Evolutionary conservation across 306 rosid species (phyloP).

Genomic region (Lathyrus sativus): DNA sequence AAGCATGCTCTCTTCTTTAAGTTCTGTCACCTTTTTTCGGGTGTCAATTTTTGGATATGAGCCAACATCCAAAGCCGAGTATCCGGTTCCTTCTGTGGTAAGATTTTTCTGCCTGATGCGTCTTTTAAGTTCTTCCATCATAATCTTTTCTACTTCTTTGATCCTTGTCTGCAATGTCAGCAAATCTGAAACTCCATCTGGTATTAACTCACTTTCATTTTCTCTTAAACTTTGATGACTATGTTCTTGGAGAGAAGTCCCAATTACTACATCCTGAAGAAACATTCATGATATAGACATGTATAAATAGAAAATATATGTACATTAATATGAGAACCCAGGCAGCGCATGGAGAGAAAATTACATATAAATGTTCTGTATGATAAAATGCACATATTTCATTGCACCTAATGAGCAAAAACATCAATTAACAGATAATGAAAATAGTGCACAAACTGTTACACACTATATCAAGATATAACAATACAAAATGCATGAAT

Average conservation of each 20-base stretch:
- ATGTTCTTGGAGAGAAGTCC: slow-evolving; percentile 41
- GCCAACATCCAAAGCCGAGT: slow-evolving; percentile 31
- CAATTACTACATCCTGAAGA: slow-evolving; percentile 53
- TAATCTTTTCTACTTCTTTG: slow-evolving; percentile 53
- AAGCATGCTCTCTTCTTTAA: slow-evolving; percentile 30
- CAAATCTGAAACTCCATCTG: slow-evolving; percentile 64
- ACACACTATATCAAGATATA: not conserved
- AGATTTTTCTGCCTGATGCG: slow-evolving; percentile 40
- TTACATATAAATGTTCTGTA: not conserved
- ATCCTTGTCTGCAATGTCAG: slow-evolving; percentile 63
- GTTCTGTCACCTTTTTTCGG: slow-evolving; percentile 42
- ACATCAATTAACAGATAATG: not conserved
- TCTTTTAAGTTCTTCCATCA: slow-evolving; percentile 62
- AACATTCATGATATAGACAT: slow-evolving; percentile 25
- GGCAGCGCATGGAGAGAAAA: not conserved
- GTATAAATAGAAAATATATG: not conserved
- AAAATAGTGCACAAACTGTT: not conserved
- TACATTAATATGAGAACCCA: not conserved
- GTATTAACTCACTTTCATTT: slow-evolving; percentile 33
- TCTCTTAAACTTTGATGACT: slow-evolving; percentile 43
- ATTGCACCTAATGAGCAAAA: not conserved
- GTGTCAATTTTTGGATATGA: slow-evolving; percentile 35
- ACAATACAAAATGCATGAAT: too few relatives aligned
- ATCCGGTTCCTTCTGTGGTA: slow-evolving; percentile 32
- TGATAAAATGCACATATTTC: not conserved